A percentile compares a stretch with the other conserved stretches of the same genome.
Evolutionary conservation across 495 filamentous ascomycete genomes (phyloP).

Genomic region (Penicillium flavigenum): DNA sequence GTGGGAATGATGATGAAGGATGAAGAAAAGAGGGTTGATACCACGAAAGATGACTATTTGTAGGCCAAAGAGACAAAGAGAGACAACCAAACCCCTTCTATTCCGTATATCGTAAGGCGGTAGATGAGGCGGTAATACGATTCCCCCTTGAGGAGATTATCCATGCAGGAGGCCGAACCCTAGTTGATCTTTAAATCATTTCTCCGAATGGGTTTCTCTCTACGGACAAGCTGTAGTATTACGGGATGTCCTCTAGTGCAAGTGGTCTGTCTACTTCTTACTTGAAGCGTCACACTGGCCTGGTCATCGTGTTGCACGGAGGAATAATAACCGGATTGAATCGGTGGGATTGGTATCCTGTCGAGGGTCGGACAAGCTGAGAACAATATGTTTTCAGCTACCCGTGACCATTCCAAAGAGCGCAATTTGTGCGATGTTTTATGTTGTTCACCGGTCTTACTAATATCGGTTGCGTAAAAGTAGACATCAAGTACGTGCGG

Average conservation of each 20-base stretch:
- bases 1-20: no score
- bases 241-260: neutral
- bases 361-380: slow-evolving; percentile 10
- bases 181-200: neutral
- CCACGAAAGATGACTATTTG: no score
- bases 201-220: neutral
- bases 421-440: neutral
- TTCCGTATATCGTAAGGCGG: no score
- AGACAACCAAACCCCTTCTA: neutral
- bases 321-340: neutral
- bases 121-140: neutral
- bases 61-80: no score
- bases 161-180: slow-evolving; percentile 2
- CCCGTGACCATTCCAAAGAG: neutral
- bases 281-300: neutral
- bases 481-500: neutral
- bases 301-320: slow-evolving; percentile 4
- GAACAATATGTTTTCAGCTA: slow-evolving; percentile 6
- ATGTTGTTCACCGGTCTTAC: neutral
- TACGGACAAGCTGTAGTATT: no score
- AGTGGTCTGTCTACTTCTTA: neutral
- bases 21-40: no score
- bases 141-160: neutral
- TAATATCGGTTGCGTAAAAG: neutral
- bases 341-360: slow-evolving; percentile 12